Evolutionary conservation across 2,329 filamentous ascomycete species (phyloP).

Genomic region (Ophiocordyceps camponoti-leonardi): DNA sequence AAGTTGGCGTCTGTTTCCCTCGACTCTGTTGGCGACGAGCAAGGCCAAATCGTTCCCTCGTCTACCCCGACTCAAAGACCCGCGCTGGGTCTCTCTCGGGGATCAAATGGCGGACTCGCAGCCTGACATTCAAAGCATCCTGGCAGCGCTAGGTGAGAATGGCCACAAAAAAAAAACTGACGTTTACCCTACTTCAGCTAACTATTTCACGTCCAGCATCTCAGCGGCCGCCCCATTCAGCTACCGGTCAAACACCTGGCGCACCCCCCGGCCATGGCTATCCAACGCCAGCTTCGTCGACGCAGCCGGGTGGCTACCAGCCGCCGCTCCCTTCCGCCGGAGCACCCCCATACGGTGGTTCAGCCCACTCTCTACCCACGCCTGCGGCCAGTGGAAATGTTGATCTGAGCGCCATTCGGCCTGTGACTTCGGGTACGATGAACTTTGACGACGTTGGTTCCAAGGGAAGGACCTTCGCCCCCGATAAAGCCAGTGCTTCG

Average conservation of each 20-base stretch:
- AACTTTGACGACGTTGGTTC: slow-evolving; percentile 74
- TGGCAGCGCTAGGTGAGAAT: slow-evolving; percentile 32
- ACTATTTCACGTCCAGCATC: slow-evolving; percentile 16
- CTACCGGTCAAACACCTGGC: slow-evolving; percentile 24
- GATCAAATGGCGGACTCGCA: slow-evolving; percentile 17
- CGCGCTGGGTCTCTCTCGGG: neutral
- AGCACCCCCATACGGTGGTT: slow-evolving; percentile 17
- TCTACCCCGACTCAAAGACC: neutral
- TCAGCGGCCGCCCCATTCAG: slow-evolving; percentile 23
- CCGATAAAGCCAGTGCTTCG: slow-evolving; percentile 54
- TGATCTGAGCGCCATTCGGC: slow-evolving; percentile 65
- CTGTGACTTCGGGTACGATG: slow-evolving; percentile 63
- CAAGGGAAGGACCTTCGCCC: slow-evolving; percentile 66
- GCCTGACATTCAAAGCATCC: slow-evolving; percentile 26
- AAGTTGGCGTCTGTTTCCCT: neutral
- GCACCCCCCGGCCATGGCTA: slow-evolving; percentile 19
- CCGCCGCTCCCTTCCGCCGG: slow-evolving; percentile 14
- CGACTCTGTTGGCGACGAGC: neutral
- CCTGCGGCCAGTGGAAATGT: slow-evolving; percentile 60
- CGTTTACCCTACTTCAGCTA: neutral
- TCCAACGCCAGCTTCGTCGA: slow-evolving; percentile 18
- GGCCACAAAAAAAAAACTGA: no score
- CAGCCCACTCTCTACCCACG: slow-evolving; percentile 38
- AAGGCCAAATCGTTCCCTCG: neutral
- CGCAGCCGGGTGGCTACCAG: slow-evolving; percentile 17